A percentile compares a stretch with the other conserved stretches of the same genome.
Conservation (phyloP, 148 eudicot species). For the Camellia granthamiana region DNA sequence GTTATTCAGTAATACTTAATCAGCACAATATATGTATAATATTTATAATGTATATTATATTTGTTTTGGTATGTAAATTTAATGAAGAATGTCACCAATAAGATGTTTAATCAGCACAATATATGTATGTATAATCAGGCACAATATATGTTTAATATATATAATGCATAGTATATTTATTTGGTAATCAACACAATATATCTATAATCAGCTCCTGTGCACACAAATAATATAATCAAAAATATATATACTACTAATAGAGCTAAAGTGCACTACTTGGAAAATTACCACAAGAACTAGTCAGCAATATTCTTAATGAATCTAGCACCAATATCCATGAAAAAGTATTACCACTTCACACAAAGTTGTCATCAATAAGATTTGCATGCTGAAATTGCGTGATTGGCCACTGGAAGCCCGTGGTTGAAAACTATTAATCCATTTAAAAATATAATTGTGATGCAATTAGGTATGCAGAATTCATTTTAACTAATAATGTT, state of each 20-base stretch:
- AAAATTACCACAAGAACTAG: neutral
- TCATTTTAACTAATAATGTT: neutral
- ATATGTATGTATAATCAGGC: no score
- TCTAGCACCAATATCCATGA: neutral
- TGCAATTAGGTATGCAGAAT: neutral
- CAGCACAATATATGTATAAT: no score
- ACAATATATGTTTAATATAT: no score
- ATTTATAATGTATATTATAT: no score
- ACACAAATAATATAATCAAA: neutral
- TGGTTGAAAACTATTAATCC: neutral
- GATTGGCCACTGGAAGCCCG: no score
- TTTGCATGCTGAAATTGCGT: no score
- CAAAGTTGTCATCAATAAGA: no score
- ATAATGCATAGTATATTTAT: no score
- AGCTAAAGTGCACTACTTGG: neutral
- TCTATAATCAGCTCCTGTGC: no score
- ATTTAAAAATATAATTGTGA: neutral
- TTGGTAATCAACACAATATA: no score
- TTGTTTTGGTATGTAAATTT: neutral
- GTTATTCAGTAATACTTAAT: neutral
- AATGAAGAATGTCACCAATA: neutral
- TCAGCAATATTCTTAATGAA: neutral
- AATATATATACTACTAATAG: neutral
- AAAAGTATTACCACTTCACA: neutral
- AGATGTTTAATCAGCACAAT: no score